Evolutionary conservation across 768 basidiomycete species (phyloP).

Genomic region (Thelephora ganbajun): DNA sequence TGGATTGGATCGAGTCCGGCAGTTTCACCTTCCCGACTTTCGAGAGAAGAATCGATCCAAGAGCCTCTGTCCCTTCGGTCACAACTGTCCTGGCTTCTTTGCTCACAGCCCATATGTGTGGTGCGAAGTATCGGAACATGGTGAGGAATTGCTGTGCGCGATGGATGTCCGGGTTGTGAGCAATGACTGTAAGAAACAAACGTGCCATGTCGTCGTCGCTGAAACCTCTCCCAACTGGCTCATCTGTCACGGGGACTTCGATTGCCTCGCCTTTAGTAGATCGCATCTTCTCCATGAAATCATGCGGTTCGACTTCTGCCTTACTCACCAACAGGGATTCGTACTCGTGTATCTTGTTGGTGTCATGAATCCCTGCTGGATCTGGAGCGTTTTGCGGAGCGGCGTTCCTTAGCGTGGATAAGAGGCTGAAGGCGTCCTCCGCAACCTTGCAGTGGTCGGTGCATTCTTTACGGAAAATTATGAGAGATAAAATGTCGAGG

Average conservation of each 20-base stretch:
- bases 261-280: conserved; percentile 5
- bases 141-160: conserved; percentile 61
- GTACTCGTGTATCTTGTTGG: conserved; percentile 50
- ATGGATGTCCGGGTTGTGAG: conserved; percentile 50
- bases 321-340: conserved; percentile 57
- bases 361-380: conserved; percentile 50
- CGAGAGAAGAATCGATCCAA: conserved; percentile 38
- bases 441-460: conserved; percentile 39
- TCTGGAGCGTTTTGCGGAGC: conserved; percentile 24
- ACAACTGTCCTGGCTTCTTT: conserved; percentile 38
- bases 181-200: conserved; percentile 67
- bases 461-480: conserved; percentile 31
- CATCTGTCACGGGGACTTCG: conserved; percentile 33
- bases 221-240: conserved; percentile 44
- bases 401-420: conserved; percentile 39
- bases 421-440: conserved; percentile 39
- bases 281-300: conserved; percentile 27
- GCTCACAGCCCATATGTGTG: conserved; percentile 44
- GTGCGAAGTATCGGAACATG: conserved; percentile 41
- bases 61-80: conserved; percentile 54
- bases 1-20: conserved; percentile 11
- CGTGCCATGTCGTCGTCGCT: conserved; percentile 53
- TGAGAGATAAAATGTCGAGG: conserved; percentile 44
- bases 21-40: conserved; percentile 32
- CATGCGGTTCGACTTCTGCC: conserved; percentile 62